Evolutionary conservation across 2,329 filamentous ascomycete genomes (phyloP).

Genomic region (Botrytis aclada): DNA sequence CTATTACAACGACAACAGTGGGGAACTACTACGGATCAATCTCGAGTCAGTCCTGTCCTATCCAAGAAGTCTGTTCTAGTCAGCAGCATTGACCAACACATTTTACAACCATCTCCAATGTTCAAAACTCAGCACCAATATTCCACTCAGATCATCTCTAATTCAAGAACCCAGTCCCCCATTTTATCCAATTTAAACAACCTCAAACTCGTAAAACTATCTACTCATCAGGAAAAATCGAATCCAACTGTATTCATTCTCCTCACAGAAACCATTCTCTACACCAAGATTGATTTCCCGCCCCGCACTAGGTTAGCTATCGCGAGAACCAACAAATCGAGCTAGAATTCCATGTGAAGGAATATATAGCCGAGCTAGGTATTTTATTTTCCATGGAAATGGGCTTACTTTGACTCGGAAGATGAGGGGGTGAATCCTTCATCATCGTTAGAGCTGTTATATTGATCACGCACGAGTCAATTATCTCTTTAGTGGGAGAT

Average conservation of each 20-base stretch:
- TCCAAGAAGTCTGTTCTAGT: not conserved
- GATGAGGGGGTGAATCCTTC: not conserved
- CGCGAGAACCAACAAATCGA: not conserved
- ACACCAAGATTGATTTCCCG: not conserved
- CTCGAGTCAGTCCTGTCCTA: not conserved
- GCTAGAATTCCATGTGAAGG: conserved; percentile 22
- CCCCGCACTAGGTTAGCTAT: no score
- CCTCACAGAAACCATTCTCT: not conserved
- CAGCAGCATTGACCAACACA: not conserved
- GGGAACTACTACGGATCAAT: not conserved
- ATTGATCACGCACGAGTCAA: not conserved
- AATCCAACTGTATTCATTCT: not conserved
- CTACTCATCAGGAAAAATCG: not conserved
- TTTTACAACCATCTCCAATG: not conserved
- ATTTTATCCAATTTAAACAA: not conserved
- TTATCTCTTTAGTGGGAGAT: conserved; percentile 11
- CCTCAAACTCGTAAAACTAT: not conserved
- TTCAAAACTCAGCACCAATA: not conserved
- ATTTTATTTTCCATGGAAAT: conserved; percentile 27
- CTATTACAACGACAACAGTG: not conserved
- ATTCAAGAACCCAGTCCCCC: not conserved
- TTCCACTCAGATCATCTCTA: not conserved
- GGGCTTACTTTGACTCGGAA: conserved; percentile 24
- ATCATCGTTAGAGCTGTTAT: not conserved
- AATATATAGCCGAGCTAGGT: conserved; percentile 25